phyloP scores from a whole-genome alignment of 106 monocot genomes.

The Platanthera zijinensis region DNA sequence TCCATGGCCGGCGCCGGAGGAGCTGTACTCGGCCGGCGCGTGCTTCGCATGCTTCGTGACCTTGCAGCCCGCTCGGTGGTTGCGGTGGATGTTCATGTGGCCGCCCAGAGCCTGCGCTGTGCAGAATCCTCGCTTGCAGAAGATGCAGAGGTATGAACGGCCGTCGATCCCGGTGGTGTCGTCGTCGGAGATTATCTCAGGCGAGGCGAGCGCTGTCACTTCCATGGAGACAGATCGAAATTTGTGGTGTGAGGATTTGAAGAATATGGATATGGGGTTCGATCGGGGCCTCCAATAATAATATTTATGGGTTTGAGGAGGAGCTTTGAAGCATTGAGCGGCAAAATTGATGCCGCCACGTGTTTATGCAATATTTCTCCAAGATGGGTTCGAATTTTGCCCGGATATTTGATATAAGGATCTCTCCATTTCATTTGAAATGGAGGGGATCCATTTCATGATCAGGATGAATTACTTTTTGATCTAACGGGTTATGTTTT shows the following conservation, averaged over 20 bases:
- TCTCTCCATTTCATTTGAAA: too few relatives aligned
- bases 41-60: neutral
- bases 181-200: neutral
- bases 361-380: too few relatives aligned
- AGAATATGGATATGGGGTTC: too few relatives aligned
- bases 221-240: neutral
- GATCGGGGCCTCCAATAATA: too few relatives aligned
- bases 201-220: neutral
- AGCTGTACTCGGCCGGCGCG: neutral
- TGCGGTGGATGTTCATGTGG: slow-evolving; percentile 67
- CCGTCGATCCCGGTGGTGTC: neutral
- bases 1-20: neutral
- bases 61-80: slow-evolving; percentile 26
- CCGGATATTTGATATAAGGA: too few relatives aligned
- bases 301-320: too few relatives aligned
- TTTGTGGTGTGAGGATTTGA: neutral
- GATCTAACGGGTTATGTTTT: too few relatives aligned
- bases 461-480: too few relatives aligned
- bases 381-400: too few relatives aligned
- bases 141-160: slow-evolving; percentile 43
- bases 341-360: too few relatives aligned
- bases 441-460: too few relatives aligned
- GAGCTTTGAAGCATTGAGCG: too few relatives aligned
- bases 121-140: slow-evolving; percentile 64
- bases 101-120: slow-evolving; percentile 60